Percentiles rank a stretch among this genome's conserved stretches.
These are phyloP conservation scores for Populus alba DNA, from an alignment of 345 rosid species.

Conservation along the genomic window DNA sequence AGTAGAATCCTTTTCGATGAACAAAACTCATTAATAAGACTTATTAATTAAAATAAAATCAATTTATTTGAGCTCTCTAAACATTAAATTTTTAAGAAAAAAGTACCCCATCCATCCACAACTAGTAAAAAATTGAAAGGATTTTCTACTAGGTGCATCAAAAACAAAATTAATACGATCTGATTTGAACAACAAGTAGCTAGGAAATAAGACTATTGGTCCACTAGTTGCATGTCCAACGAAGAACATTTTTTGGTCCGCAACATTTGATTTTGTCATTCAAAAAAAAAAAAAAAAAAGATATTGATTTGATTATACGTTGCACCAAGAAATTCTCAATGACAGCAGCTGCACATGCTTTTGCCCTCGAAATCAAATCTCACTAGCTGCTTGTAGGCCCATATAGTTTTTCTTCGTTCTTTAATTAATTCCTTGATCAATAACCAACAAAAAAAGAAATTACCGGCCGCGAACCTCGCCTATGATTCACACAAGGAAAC, in stretches of 20 bases:
- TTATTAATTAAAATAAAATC: too few species aligned
- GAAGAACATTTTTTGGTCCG: background rate
- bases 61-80: too few species aligned
- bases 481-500: constrained; percentile 16
- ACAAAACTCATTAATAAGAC: too few species aligned
- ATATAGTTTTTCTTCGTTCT: background rate
- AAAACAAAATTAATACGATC: too few species aligned
- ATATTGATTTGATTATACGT: constrained; percentile 8
- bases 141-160: too few species aligned
- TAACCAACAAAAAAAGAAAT: background rate
- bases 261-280: background rate
- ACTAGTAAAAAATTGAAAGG: too few species aligned
- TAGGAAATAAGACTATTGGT: background rate
- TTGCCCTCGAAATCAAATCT: constrained; percentile 39
- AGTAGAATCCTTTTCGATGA: too few species aligned
- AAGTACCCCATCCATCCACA: too few species aligned
- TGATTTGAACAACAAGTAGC: background rate
- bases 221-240: background rate
- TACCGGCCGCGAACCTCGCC: constrained; percentile 41
- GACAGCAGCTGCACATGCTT: constrained; percentile 47
- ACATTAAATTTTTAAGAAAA: too few species aligned
- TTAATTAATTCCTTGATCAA: background rate
- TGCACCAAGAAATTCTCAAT: constrained; percentile 2
- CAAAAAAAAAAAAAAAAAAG: background rate
- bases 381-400: constrained; percentile 29